Conservation (phyloP, 2,329 filamentous ascomycete genomes). For the Pyrenophora tritici-repentis region DNA sequence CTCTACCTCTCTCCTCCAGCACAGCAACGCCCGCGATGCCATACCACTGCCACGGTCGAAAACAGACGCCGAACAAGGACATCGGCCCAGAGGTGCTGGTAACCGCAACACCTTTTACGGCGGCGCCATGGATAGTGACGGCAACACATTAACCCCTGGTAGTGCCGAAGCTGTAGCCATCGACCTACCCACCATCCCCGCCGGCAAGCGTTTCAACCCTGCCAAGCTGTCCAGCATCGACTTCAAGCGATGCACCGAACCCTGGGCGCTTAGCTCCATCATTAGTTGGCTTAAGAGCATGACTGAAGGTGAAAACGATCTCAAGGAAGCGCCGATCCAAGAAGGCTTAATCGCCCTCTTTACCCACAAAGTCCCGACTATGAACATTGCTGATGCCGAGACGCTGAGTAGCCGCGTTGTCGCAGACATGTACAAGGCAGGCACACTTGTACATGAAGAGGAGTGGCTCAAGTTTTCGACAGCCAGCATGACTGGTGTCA, state of each 20-base stretch:
- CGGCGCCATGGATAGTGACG: conserved; percentile 48
- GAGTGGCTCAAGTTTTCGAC: conserved; percentile 96
- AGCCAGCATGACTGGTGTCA: conserved; percentile 80
- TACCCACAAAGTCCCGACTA: conserved; percentile 92
- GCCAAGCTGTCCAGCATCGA: conserved; percentile 80
- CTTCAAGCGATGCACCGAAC: conserved; percentile 82
- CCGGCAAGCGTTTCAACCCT: conserved; percentile 80
- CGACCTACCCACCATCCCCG: conserved; percentile 83
- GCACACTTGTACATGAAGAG: conserved; percentile 82
- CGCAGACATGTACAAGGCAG: conserved; percentile 76
- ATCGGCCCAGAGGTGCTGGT: conserved; percentile 48
- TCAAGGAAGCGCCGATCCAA: conserved; percentile 81
- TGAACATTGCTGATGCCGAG: conserved; percentile 98
- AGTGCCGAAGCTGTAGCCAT: conserved; percentile 63
- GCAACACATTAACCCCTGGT: conserved; percentile 60
- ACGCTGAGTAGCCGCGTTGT: conserved; percentile 79
- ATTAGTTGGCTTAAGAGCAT: conserved; percentile 85
- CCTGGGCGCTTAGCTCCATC: conserved; percentile 91
- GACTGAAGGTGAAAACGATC: conserved; percentile 87
- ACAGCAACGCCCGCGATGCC: conserved; percentile 78
- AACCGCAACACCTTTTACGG: conserved; percentile 46
- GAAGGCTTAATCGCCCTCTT: conserved; percentile 89
- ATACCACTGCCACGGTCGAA: conserved; percentile 87
- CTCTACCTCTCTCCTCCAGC: conserved; percentile 72
- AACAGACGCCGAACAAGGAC: conserved; percentile 79